Base-by-base conservation (phyloP, 2,329 filamentous ascomycete species). In the Biscogniauxia mediterranea region DNA sequence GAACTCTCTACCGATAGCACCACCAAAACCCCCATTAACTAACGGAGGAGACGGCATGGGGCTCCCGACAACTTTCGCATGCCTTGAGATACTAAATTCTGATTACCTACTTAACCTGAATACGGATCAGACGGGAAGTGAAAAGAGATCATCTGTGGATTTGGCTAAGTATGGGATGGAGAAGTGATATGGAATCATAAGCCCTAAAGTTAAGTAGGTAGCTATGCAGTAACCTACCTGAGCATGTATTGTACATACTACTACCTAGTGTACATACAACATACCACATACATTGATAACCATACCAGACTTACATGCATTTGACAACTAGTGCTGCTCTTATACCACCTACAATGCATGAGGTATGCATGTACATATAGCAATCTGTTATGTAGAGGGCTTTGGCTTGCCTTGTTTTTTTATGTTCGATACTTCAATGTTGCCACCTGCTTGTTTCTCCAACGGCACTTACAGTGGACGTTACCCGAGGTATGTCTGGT, bases 331-430 rank as follows among this genome's bases (percentile, higher is more conserved):
- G 13, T 46, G 38, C 38, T n/a, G 38, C 7, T 56, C 19, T 54
- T 28, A 23, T 38, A 21, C 52, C n/a, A 25, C 38, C 21, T 62
- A 64, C 57, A 49, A 54, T 58, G 54, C 38, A 15, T 46, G 7
- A 55, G 11, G n/a, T 55, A 55, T 21, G 20, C 38, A 55, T 32
- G n/a, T 55, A 32, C 25, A 15, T 17, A 32, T 32, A 15, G 26
- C 28, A 42, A 54, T 21, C 6, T 38, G 26, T 54, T 54, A 54
- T 17, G 11, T 56, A 49, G 28, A 46, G 11, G 3, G 15, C 13
- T 6, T 46, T 46, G 11, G 2, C 7, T n/a, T 46, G 38, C 38
- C 38, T 46, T 46, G 38, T 46, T 46, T 46, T n/a, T 46, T 15
- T 46, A 32, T 32, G 28, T 32, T 8, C 28, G 7, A 32, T 32